Base-by-base conservation (phyloP, 805 yeast species). In the Lipomyces yamadae region DNA sequence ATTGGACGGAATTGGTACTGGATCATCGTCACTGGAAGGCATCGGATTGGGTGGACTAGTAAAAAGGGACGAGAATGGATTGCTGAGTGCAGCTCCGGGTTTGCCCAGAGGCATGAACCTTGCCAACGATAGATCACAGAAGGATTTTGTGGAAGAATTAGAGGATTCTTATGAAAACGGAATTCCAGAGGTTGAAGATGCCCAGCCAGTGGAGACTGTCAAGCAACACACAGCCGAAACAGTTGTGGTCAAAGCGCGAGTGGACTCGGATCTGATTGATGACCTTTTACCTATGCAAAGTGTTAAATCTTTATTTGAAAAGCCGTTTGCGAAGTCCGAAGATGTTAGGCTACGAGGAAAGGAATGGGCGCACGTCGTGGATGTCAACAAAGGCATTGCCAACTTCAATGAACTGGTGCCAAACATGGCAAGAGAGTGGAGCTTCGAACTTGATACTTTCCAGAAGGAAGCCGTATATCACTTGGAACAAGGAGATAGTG, bases 401-500 rank as follows among this genome's bases (percentile, higher is more conserved):
- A 92, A 95, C 76, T 95, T 95, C 75, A 82, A 85, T 24, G 97
- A 93, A 73, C 80, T 95, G 60, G 92, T 95, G 4, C 98, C 99
- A 0, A 87, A 90, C 68, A 94, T 94, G 81, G 99, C 99, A 0
- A 81, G 97, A 61, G 86, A 83, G 55, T 95, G 97, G 95, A 98
- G 99, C 0, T 95, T 95, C 74, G 94, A 92, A 76, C 82, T 95
- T 58, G 99, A 95, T 79, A 88, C 90, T 42, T 95, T 95, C 79
- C 99, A 95, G 76, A 92, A 95, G 75, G 98, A 95, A 78, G 99
- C 99, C 0, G 90, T 95, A 0, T 95, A 90, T 75, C 98, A 93
- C 78, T 81, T 95, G 68, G 99, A 95, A 75, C 97, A 92, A 77
- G 98, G 98, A 50, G 99, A 95, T 75, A 94, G 98, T 6, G 99